Conservation (phyloP, 1,139 yeast species). For the Diutina siamensis region DNA sequence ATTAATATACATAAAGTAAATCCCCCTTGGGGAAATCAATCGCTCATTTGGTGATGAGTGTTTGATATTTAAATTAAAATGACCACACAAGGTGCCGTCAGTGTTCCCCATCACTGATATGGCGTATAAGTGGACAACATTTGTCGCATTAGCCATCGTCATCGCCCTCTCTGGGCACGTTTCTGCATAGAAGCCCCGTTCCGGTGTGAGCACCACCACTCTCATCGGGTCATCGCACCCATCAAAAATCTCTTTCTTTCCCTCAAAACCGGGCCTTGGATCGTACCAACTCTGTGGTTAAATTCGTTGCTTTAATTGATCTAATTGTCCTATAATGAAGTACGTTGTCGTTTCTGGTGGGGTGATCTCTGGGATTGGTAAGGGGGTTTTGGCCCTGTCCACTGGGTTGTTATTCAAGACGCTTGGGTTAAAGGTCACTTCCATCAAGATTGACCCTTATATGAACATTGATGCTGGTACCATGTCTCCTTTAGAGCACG, state of each 20-base stretch:
- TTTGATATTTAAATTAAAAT: no score
- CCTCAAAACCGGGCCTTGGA: neutral
- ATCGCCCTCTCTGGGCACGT: no score
- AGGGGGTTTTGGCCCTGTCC: slow-evolving; percentile 94
- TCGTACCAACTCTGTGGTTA: neutral
- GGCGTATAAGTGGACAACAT: no score
- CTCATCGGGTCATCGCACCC: slow-evolving; percentile 2
- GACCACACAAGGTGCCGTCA: neutral
- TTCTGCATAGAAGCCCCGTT: neutral
- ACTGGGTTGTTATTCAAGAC: slow-evolving; percentile 94
- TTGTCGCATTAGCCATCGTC: no score
- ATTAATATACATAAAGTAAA: neutral
- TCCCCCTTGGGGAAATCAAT: neutral
- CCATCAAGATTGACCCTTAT: slow-evolving; percentile 96
- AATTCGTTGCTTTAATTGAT: no score
- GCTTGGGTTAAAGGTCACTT: slow-evolving; percentile 86
- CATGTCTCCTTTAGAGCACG: slow-evolving; percentile 98
- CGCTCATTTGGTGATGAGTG: no score
- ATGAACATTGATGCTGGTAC: slow-evolving; percentile 99
- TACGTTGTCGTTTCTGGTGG: slow-evolving; percentile 99
- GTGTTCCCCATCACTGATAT: no score
- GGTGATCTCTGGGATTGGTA: slow-evolving; percentile 98
- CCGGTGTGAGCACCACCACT: neutral
- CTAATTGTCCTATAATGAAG: slow-evolving; percentile 38
- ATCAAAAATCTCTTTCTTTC: neutral